Conservation (phyloP, 73 alveolate genomes). For the Effrenium voratum region DNA sequence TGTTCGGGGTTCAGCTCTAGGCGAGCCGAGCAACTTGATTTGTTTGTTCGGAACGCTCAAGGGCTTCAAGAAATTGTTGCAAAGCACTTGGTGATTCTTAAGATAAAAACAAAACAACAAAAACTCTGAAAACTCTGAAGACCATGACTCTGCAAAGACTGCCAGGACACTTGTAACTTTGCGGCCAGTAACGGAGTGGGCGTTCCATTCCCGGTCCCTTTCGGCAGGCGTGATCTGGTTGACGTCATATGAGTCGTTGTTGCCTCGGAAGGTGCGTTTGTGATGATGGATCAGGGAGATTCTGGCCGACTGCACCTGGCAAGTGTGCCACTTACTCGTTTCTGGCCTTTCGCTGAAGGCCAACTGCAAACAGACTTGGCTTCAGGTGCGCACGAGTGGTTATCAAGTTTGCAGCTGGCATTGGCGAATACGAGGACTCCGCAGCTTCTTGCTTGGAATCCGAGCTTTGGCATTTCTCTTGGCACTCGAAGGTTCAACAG, state of each 20-base stretch:
- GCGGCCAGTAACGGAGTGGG: not conserved
- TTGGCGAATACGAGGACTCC: not conserved
- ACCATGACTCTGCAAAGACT: too few relatives aligned
- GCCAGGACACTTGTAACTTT: conserved; percentile 12
- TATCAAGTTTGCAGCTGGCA: not conserved
- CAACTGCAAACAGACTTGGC: not conserved
- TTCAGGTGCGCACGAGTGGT: not conserved
- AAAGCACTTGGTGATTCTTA: too few relatives aligned
- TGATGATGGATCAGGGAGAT: not conserved
- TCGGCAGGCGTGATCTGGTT: not conserved
- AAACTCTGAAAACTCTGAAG: too few relatives aligned
- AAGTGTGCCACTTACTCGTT: not conserved
- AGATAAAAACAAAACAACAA: too few relatives aligned
- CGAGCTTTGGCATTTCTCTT: too few relatives aligned
- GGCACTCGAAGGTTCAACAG: conserved; percentile 22
- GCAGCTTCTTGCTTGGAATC: too few relatives aligned
- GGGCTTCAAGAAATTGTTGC: too few relatives aligned
- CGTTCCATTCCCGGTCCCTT: conserved; percentile 11
- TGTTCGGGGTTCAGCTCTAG: too few relatives aligned
- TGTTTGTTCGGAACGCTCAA: too few relatives aligned
- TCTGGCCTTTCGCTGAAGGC: not conserved
- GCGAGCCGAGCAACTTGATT: too few relatives aligned
- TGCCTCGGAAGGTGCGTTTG: not conserved
- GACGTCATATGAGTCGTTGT: not conserved
- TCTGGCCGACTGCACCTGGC: conserved; percentile 21